A percentile compares a stretch with the other conserved stretches of the same genome.
Conservation (phyloP, 1,284 basidiomycete species). For the Takashimella tepidaria region DNA sequence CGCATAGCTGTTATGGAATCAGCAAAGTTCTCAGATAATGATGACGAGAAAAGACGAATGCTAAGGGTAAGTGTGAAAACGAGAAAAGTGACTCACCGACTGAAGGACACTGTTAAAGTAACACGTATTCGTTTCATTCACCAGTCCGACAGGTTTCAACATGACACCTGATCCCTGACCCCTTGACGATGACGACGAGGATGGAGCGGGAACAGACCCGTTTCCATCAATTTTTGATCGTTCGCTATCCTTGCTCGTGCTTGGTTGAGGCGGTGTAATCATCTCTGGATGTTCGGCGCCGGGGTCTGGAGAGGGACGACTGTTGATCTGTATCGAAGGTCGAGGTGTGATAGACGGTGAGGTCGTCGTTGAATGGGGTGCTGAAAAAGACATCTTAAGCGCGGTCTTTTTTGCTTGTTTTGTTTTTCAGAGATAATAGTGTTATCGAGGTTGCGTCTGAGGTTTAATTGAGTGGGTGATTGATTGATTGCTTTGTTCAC, state of each 20-base stretch:
- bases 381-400: conserved; percentile 14
- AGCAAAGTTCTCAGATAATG: not conserved
- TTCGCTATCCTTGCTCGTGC: no score
- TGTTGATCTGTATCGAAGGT: not conserved
- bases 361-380: conserved; percentile 15
- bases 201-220: no score
- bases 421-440: no score
- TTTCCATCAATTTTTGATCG: no score
- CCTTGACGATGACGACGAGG: not conserved
- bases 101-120: conserved; percentile 88
- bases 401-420: no score
- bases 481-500: no score
- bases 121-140: conserved; percentile 86
- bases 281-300: no score
- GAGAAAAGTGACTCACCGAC: conserved; percentile 48
- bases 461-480: no score
- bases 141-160: conserved; percentile 55
- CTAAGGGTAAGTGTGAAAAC: not conserved
- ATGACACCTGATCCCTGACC: not conserved
- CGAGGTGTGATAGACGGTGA: conserved; percentile 16
- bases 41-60: no score
- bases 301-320: not conserved
- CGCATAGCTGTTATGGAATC: conserved; percentile 24
- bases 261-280: no score
- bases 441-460: no score